Evolutionary conservation across 768 basidiomycete genomes (phyloP), one percentile per base, ranked within the genome.

Genomic region (Panellus pusillus): DNA sequence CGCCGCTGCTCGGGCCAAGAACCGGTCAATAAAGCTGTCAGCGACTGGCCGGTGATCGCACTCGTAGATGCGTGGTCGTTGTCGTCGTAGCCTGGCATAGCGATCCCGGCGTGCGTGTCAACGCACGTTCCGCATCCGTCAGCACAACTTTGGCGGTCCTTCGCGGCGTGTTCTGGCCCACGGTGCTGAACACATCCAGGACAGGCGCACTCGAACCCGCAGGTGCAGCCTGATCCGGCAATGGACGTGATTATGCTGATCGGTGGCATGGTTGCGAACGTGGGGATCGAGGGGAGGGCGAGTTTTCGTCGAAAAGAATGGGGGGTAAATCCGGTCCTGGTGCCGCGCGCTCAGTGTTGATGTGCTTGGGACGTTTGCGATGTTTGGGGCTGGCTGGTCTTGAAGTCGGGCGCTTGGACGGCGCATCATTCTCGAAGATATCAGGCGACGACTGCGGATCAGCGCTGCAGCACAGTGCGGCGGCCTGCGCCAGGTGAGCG

Each of bases 121-220:
- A 89, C 69, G 61, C 88, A 91, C 19, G 79, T 76, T 6, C 76
- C 72, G 63, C 88, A 90, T 17, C 79, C 79, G 31, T 79, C 74
- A n/a, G 69, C 72, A 62, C 79, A 80, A 57, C 74, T 70, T 20
- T 62, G 68, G 48, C 78, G 79, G 42, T 81, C 75, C 15, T 72
- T 61, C 41, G 74, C 74, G 17, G 71, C 77, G 54, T 82, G 66
- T 15, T 75, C 74, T 15, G 68, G 52, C 1, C 82, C 81, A n/a
- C 86, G 83, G 63, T 91, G 89, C 60, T 86, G 77, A 9, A 79
- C 66, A 63, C 89, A 91, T 31, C 87, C 87, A 0, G 87, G 87
- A 67, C 89, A 91, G 13, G 77, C 77, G 63, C 89, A 91, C 37
- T 72, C 70, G 39, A 81, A 66, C 28, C 87, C 87, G 63, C 89